These are phyloP conservation scores for Psilocybe subaeruginosa DNA, from an alignment of 768 basidiomycete genomes.

Conservation along the genomic window DNA sequence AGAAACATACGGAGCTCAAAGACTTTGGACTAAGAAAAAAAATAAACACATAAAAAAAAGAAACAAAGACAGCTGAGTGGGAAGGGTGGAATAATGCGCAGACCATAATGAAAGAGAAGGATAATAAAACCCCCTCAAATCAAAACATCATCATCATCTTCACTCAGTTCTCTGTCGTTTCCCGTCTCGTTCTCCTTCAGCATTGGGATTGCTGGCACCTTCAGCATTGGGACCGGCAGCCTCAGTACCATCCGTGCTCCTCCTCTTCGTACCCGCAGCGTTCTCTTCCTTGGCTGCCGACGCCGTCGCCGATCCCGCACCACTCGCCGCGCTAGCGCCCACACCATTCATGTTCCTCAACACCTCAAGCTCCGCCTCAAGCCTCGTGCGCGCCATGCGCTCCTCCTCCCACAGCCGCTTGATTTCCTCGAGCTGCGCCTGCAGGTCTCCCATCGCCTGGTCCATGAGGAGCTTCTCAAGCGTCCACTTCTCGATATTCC, in stretches of 20 bases:
- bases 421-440: conserved; percentile 82
- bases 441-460: conserved; percentile 87
- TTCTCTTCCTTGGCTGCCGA: conserved; percentile 22
- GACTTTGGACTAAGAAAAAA: background rate
- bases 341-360: conserved; percentile 40
- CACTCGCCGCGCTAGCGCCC: background rate
- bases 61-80: background rate
- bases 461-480: conserved; percentile 92
- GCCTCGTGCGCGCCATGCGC: conserved; percentile 55
- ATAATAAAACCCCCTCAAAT: conserved; percentile 6
- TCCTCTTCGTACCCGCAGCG: conserved; percentile 32
- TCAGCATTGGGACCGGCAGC: conserved; percentile 27
- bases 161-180: conserved; percentile 48
- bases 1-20: background rate
- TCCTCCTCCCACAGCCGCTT: conserved; percentile 85
- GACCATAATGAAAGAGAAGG: conserved; percentile 1
- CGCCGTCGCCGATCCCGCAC: background rate
- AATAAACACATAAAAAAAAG: conserved; percentile 3
- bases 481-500: conserved; percentile 93
- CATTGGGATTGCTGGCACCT: conserved; percentile 13
- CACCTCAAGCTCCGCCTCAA: conserved; percentile 67
- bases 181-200: conserved; percentile 36
- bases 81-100: background rate
- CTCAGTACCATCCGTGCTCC: conserved; percentile 42
- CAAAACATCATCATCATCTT: conserved; percentile 2